A percentile compares a stretch with the other conserved stretches of the same genome.
Conservation (phyloP, 306 rosid species). For the Pyrus betulifolia region DNA sequence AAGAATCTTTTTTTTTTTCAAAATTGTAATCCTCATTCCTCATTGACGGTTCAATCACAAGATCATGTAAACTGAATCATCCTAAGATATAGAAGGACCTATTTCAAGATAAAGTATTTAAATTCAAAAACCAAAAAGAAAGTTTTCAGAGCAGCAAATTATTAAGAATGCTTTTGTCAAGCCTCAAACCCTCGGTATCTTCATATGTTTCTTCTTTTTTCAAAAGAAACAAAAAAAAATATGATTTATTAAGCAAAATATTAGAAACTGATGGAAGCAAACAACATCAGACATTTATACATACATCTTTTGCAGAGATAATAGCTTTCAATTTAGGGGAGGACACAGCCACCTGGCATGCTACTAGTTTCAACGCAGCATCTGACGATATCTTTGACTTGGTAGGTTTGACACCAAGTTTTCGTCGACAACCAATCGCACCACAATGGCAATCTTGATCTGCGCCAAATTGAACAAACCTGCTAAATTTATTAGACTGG, state of each 20-base stretch:
- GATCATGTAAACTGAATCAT: background rate
- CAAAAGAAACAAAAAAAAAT: no score
- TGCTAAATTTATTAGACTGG: constrained; percentile 59
- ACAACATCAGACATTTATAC: constrained; percentile 9
- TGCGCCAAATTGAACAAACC: constrained; percentile 99
- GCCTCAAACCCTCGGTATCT: no score
- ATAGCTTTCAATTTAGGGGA: constrained; percentile 49
- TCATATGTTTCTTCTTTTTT: no score
- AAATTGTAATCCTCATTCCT: no score
- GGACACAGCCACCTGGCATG: constrained; percentile 70
- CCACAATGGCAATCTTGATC: constrained; percentile 99
- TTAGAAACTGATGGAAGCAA: background rate
- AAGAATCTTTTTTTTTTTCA: no score
- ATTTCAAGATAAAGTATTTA: background rate
- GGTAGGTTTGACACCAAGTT: constrained; percentile 76
- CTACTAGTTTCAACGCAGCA: constrained; percentile 79
- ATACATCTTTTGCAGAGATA: constrained; percentile 38
- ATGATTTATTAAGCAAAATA: no score
- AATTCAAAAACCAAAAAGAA: background rate
- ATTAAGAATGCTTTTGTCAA: no score
- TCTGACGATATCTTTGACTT: constrained; percentile 79
- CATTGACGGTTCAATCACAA: background rate
- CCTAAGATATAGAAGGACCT: background rate
- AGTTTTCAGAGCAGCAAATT: background rate
- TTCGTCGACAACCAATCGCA: constrained; percentile 68